phyloP scores from a whole-genome alignment of 139 green algal genomes.

The Marvania coccoides region DNA sequence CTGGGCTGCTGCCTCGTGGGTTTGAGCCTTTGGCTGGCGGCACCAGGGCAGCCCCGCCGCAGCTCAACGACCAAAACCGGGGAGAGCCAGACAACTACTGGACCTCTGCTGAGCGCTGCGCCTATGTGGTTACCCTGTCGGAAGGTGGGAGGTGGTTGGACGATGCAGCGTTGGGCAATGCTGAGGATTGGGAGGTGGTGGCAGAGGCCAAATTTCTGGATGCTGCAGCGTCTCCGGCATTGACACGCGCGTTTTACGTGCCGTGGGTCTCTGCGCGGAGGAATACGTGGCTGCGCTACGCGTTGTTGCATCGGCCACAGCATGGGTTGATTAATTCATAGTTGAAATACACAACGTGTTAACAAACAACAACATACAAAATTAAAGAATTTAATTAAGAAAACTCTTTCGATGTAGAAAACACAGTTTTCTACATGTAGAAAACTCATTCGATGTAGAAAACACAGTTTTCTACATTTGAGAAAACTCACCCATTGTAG shows the following conservation, averaged over 20 bases:
- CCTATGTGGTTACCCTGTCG: slow-evolving; percentile 30
- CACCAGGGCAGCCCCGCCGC: slow-evolving; percentile 31
- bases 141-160: not conserved
- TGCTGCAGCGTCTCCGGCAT: slow-evolving; percentile 3
- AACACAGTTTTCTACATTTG: too few species aligned
- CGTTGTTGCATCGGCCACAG: slow-evolving; percentile 16
- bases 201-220: slow-evolving; percentile 26
- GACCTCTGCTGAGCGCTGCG: slow-evolving; percentile 14
- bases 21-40: slow-evolving; percentile 36
- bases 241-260: slow-evolving; percentile 45
- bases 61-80: slow-evolving; percentile 59
- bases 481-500: too few species aligned
- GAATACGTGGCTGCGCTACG: slow-evolving; percentile 22
- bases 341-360: not conserved
- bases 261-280: slow-evolving; percentile 21
- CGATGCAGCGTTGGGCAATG: not conserved
- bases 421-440: too few species aligned
- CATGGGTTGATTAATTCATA: not conserved
- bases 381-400: too few species aligned
- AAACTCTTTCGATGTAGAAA: too few species aligned
- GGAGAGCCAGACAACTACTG: slow-evolving; percentile 31
- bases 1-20: slow-evolving; percentile 36
- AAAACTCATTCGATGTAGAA: too few species aligned
- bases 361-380: too few species aligned
- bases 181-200: slow-evolving; percentile 19